phyloP scores from a whole-genome alignment of 2,329 filamentous ascomycete species.

The Alternaria angustiovoidea region DNA sequence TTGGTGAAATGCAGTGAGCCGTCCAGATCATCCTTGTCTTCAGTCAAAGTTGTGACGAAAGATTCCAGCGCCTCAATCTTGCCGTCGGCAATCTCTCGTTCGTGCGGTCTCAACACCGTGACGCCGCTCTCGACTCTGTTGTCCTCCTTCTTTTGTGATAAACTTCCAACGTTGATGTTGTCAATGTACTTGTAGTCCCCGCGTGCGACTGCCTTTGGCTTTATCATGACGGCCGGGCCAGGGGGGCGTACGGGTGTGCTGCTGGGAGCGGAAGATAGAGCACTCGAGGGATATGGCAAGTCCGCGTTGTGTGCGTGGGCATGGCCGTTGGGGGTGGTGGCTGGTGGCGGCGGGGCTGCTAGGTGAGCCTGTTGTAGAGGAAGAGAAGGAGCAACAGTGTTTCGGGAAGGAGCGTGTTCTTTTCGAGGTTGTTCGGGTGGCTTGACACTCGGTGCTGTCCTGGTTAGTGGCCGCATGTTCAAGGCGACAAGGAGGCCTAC shows the following conservation, averaged over 20 bases:
- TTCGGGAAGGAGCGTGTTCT: slow-evolving; percentile 16
- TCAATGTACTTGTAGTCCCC: slow-evolving; percentile 53
- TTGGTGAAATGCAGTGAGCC: slow-evolving; percentile 65
- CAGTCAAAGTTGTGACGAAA: slow-evolving; percentile 75
- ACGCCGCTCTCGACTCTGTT: slow-evolving; percentile 64
- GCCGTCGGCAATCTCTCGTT: slow-evolving; percentile 80
- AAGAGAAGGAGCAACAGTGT: slow-evolving; percentile 11
- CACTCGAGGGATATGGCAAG: slow-evolving; percentile 22
- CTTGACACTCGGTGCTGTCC: slow-evolving; percentile 24
- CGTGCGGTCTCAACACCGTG: slow-evolving; percentile 72
- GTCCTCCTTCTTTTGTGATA: slow-evolving; percentile 62
- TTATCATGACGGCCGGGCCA: slow-evolving; percentile 59
- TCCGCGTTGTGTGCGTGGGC: slow-evolving; percentile 25
- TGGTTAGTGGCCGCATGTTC: slow-evolving; percentile 20
- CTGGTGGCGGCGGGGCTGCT: slow-evolving; percentile 19
- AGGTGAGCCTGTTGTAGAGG: slow-evolving; percentile 16
- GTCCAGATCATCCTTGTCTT: slow-evolving; percentile 75
- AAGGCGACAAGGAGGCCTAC: slow-evolving; percentile 23
- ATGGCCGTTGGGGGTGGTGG: slow-evolving; percentile 19
- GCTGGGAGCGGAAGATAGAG: slow-evolving; percentile 21
- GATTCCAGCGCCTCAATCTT: slow-evolving; percentile 75
- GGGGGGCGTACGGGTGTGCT: slow-evolving; percentile 29
- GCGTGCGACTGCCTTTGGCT: slow-evolving; percentile 52
- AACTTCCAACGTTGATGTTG: slow-evolving; percentile 38
- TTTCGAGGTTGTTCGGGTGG: slow-evolving; percentile 21